These are phyloP conservation scores for Plenodomus tracheiphilus DNA, from an alignment of 2,329 filamentous ascomycete species.

Conservation along the genomic window DNA sequence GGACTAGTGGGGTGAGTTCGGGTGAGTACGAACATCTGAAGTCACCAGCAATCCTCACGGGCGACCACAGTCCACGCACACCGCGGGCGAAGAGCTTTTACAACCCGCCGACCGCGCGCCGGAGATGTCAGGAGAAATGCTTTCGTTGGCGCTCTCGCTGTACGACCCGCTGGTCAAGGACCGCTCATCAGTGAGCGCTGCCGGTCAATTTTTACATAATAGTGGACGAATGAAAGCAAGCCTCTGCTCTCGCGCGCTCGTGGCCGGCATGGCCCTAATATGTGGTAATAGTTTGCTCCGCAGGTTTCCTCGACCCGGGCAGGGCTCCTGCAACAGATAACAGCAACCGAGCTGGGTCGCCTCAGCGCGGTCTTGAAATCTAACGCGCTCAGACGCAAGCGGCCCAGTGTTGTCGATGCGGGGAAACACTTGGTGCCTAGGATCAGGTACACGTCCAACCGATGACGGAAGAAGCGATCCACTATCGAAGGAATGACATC, in stretches of 20 bases:
- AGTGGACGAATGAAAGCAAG: constrained; percentile 40
- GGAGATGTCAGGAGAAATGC: constrained; percentile 43
- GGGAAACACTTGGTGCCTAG: constrained; percentile 19
- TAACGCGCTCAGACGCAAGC: not conserved
- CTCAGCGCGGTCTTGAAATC: not conserved
- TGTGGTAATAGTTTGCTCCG: constrained; percentile 20
- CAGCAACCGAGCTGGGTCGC: not conserved
- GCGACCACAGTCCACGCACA: not conserved
- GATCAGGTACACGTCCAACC: constrained; percentile 11
- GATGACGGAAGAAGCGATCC: constrained; percentile 10
- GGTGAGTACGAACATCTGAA: not conserved
- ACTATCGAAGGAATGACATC: constrained; percentile 5
- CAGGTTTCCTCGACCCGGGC: constrained; percentile 9
- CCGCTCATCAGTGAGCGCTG: constrained; percentile 24
- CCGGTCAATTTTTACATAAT: constrained; percentile 43
- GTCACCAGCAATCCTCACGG: not conserved
- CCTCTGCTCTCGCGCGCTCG: constrained; percentile 22
- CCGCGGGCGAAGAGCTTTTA: not conserved
- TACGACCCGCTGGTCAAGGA: constrained; percentile 30
- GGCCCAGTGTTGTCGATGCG: constrained; percentile 15
- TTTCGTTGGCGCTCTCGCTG: constrained; percentile 21
- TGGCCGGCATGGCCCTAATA: constrained; percentile 26
- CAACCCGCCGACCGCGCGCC: constrained; percentile 1
- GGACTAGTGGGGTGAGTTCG: constrained; percentile 5
- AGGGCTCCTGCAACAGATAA: constrained; percentile 5